A percentile compares a stretch with the other conserved stretches of the same genome.
These are phyloP conservation scores for Suhomyces prunicola DNA, from an alignment of 805 yeast genomes.

Conservation along the genomic window DNA sequence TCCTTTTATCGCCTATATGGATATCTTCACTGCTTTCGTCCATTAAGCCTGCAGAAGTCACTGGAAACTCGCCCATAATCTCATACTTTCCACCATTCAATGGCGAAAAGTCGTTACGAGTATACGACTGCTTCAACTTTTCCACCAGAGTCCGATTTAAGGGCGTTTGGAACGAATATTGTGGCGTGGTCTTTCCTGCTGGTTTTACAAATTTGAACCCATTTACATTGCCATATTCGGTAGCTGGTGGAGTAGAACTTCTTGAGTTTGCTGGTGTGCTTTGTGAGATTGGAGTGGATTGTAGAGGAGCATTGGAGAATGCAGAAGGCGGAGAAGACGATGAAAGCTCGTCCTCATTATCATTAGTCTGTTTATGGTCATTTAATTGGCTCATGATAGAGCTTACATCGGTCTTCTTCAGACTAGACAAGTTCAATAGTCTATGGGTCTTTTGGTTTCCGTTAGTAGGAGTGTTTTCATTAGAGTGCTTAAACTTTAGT, in stretches of 20 bases:
- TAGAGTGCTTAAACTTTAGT: conserved; percentile 22
- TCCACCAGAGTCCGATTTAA: conserved; percentile 1
- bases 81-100: conserved; percentile 14
- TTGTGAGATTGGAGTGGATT: conserved; percentile 39
- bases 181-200: conserved; percentile 11
- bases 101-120: conserved; percentile 10
- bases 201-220: conserved; percentile 45
- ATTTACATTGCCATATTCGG: conserved; percentile 37
- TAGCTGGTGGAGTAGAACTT: conserved; percentile 28
- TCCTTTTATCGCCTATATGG: conserved; percentile 39
- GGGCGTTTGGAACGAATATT: conserved; percentile 19
- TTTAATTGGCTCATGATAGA: conserved; percentile 18
- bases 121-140: conserved; percentile 9
- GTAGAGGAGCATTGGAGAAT: background rate
- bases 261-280: conserved; percentile 43
- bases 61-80: conserved; percentile 31
- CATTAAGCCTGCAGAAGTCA: conserved; percentile 30
- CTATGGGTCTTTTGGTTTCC: conserved; percentile 15
- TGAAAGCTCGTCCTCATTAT: conserved; percentile 8
- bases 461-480: conserved; percentile 20
- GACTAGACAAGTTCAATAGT: conserved; percentile 30
- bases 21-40: conserved; percentile 30
- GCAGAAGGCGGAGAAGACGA: conserved; percentile 5
- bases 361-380: conserved; percentile 7
- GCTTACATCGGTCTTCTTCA: conserved; percentile 25